Conservation (phyloP, 2,329 filamentous ascomycete species). For the Cytospora chrysosperma region DNA sequence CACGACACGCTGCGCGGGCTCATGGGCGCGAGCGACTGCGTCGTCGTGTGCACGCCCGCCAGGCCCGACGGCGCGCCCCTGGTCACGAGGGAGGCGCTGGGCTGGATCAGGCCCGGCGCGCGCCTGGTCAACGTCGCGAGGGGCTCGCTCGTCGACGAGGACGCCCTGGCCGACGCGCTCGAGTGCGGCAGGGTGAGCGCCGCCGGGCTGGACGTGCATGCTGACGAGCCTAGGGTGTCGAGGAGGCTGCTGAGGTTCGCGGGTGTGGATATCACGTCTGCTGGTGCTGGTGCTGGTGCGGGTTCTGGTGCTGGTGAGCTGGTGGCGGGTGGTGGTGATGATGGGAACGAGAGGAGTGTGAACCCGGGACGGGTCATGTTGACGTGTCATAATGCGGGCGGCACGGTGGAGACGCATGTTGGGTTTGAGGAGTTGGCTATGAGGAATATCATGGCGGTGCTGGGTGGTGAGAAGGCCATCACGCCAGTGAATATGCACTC, state of each 20-base stretch:
- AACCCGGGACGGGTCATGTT: constrained; percentile 50
- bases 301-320: too few relatives aligned
- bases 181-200: constrained; percentile 49
- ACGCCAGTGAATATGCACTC: constrained; percentile 64
- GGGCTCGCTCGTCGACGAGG: constrained; percentile 64
- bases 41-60: constrained; percentile 60
- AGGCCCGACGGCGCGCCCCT: constrained; percentile 45
- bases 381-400: constrained; percentile 67
- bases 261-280: constrained; percentile 21
- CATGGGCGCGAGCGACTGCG: constrained; percentile 54
- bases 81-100: constrained; percentile 48
- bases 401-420: constrained; percentile 64
- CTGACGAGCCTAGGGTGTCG: constrained; percentile 56
- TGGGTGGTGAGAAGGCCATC: constrained; percentile 49
- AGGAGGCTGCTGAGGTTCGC: constrained; percentile 43
- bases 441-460: constrained; percentile 62
- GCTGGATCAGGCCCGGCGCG: constrained; percentile 51
- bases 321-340: neutral
- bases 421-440: constrained; percentile 67
- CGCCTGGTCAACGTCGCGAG: constrained; percentile 66
- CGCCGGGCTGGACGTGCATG: constrained; percentile 65
- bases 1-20: constrained; percentile 53
- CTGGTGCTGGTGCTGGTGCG: neutral
- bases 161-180: constrained; percentile 59
- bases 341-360: neutral